A percentile compares a stretch with the other conserved stretches of the same genome.
These are phyloP conservation scores for Cladosporium sp. DNA, from an alignment of 2,329 filamentous ascomycete species.

Conservation along the genomic window DNA sequence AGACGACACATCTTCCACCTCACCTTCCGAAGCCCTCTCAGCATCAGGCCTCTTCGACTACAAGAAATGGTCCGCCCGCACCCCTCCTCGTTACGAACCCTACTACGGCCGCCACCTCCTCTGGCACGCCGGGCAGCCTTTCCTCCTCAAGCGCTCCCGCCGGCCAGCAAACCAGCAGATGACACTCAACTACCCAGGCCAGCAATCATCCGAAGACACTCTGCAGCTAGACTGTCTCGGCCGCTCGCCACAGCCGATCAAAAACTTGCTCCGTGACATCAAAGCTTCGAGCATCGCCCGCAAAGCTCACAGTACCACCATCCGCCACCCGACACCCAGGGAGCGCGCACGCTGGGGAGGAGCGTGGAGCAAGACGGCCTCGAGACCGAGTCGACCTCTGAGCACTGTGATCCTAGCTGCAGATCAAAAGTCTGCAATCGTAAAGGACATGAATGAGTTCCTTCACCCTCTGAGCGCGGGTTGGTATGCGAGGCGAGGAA, in stretches of 20 bases:
- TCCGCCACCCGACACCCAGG: conserved; percentile 43
- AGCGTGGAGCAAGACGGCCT: conserved; percentile 38
- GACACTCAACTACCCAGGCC: conserved; percentile 20
- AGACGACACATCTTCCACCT: conserved; percentile 19
- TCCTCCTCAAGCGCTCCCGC: conserved; percentile 39
- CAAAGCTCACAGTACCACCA: conserved; percentile 41
- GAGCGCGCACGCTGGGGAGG: conserved; percentile 33
- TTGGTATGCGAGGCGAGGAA: conserved; percentile 83
- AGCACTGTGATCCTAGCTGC: conserved; percentile 70
- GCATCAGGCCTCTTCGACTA: conserved; percentile 46
- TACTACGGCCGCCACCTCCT: conserved; percentile 45
- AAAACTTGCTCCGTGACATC: conserved; percentile 42
- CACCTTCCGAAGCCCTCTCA: conserved; percentile 34
- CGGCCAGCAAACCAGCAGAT: conserved; percentile 26
- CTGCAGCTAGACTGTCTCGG: conserved; percentile 46
- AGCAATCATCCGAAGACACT: conserved; percentile 35
- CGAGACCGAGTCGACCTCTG: conserved; percentile 66
- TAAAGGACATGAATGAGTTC: conserved; percentile 74
- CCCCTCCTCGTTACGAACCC: conserved; percentile 48
- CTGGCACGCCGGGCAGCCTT: conserved; percentile 38
- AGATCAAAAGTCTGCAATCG: conserved; percentile 60
- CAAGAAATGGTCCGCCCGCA: conserved; percentile 44
- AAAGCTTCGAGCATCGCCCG: conserved; percentile 42
- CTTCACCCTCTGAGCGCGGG: conserved; percentile 64
- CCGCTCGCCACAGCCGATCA: conserved; percentile 46